Conservation (phyloP, 2,329 filamentous ascomycete genomes). For the Fusarium ramigenum region DNA sequence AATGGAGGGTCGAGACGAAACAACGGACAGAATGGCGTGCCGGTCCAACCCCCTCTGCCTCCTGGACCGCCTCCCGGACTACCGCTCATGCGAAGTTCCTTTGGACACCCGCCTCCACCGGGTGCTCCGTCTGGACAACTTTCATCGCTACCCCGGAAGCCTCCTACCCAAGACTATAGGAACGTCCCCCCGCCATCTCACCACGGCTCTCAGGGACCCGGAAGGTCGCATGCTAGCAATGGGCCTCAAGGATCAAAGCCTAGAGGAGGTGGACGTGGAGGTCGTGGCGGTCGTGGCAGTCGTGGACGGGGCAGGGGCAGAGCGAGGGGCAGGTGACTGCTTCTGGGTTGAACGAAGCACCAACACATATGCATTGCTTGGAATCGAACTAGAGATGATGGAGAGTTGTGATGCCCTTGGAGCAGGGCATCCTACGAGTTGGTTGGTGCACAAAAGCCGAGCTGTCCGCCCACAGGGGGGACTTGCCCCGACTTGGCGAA, state of each 20-base stretch:
- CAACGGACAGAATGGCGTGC: constrained; percentile 27
- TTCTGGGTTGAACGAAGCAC: neutral
- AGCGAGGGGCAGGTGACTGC: constrained; percentile 41
- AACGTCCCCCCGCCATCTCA: constrained; percentile 44
- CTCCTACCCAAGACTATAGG: constrained; percentile 43
- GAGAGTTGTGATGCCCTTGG: constrained; percentile 17
- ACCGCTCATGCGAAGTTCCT: constrained; percentile 35
- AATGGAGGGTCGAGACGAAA: constrained; percentile 23
- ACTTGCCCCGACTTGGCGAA: constrained; percentile 27
- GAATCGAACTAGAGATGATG: constrained; percentile 11
- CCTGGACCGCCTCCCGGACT: constrained; percentile 50
- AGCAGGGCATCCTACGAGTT: constrained; percentile 21
- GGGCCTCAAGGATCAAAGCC: constrained; percentile 30
- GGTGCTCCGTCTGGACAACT: constrained; percentile 33
- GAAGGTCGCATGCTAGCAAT: constrained; percentile 22
- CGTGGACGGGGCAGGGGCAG: constrained; percentile 44
- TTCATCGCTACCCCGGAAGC: constrained; percentile 45
- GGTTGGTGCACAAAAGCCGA: constrained; percentile 32
- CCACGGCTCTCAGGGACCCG: constrained; percentile 23
- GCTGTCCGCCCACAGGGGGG: constrained; percentile 21
- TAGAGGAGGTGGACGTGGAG: constrained; percentile 38
- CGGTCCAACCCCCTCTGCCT: constrained; percentile 50
- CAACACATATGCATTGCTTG: constrained; percentile 4
- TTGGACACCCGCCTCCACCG: constrained; percentile 39
- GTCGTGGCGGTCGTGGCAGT: constrained; percentile 41